Evolutionary conservation across 805 yeast species (phyloP), one percentile per base, ranked within the genome.

Genomic region (Yamadazyma akitaensis): DNA sequence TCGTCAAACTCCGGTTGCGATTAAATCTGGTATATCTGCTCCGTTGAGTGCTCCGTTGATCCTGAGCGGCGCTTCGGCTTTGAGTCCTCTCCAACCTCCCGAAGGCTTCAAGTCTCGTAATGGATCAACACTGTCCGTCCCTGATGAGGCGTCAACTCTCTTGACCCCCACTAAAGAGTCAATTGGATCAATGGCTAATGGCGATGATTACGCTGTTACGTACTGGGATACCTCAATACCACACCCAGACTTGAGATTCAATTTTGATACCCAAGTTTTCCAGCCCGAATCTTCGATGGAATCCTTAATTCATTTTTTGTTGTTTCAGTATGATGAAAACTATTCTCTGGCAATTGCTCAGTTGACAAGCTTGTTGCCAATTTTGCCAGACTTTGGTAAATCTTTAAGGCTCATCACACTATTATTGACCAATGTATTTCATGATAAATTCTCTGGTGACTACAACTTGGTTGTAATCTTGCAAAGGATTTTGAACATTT

Each of bases 231-330:
- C 65, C 4, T 38, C 42, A 3, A 38, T 59, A 5, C 70, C 73
- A 2, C 75, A 72, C 49, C 77, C 77, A 0, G 63, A 61, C 16
- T 60, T 72, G 28, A 48, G 53, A 19, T 61, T 79, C 47, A 88
- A 84, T 56, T 60, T 77, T 17, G 75, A 54, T 11, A 48, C 53
- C 17, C 56, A 76, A 16, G 51, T 56, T 14, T 68, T 76, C 25
- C 52, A 73, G 7, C 72, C 77, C 18, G 88, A 88, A n/a, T 51
- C 49, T 16, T 61, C 88, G 0, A 58, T 79, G 10, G 97, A 90
- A 61, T 78, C 90, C 39, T 72, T 90, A 32, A 80, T 91, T 46
- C 97, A 91, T 64, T 77, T 86, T 2, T 68, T 88, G 21, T 61
- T 89, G 13, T 70, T 69, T 45, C 55, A 56, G 26, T 50, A 51